These are phyloP conservation scores for Lepidium aucheri DNA, from an alignment of 345 rosid genomes.

Conservation along the genomic window DNA sequence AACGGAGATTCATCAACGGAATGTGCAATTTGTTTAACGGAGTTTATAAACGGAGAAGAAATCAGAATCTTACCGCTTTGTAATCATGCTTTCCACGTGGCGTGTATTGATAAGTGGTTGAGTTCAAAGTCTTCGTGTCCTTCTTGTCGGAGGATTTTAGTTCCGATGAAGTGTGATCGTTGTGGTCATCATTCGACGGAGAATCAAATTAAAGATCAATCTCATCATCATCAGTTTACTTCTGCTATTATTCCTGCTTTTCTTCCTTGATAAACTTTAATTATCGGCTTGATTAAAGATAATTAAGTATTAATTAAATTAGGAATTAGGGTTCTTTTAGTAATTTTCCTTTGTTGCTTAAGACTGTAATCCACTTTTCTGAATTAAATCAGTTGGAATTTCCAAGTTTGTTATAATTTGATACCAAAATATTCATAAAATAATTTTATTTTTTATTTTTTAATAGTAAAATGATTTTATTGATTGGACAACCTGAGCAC, in stretches of 20 bases:
- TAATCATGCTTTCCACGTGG: slow-evolving; percentile 53
- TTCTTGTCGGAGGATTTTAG: slow-evolving; percentile 53
- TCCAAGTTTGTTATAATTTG: background rate
- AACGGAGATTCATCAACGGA: slow-evolving; percentile 26
- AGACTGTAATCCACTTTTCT: slow-evolving; percentile 6
- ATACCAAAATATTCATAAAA: background rate
- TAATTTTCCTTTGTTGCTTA: background rate
- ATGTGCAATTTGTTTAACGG: slow-evolving; percentile 53
- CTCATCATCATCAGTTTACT: slow-evolving; percentile 14
- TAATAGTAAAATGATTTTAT: background rate
- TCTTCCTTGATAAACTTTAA: slow-evolving; percentile 18
- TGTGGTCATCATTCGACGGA: slow-evolving; percentile 24
- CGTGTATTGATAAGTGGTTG: slow-evolving; percentile 61
- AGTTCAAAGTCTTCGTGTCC: slow-evolving; percentile 57
- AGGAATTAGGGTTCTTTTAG: slow-evolving; percentile 14
- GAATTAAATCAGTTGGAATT: background rate
- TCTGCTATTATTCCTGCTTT: slow-evolving; percentile 22
- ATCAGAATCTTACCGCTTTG: slow-evolving; percentile 51
- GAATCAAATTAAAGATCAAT: slow-evolving; percentile 16
- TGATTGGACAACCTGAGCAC: slow-evolving; percentile 18
- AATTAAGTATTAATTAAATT: slow-evolving; percentile 7
- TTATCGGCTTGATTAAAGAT: slow-evolving; percentile 2
- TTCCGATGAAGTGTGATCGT: slow-evolving; percentile 24
- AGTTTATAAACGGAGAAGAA: slow-evolving; percentile 47
- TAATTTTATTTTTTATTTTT: too few species aligned